A percentile compares a stretch with the other conserved stretches of the same genome.
phyloP scores from a whole-genome alignment of 106 monocot species.

The Apostasia shenzhenica region DNA sequence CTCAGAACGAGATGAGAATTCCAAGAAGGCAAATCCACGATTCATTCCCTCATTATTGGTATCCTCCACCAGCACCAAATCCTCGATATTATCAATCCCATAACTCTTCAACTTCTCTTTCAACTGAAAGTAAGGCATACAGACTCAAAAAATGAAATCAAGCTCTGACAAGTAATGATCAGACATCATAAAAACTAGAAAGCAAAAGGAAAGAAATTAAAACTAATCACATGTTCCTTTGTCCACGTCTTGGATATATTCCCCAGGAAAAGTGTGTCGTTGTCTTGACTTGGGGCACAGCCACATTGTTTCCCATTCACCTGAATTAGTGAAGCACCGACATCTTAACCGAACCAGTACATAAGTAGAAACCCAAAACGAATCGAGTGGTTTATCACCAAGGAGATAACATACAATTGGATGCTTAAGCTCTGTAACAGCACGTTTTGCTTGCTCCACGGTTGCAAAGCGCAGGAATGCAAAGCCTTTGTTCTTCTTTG shows the following conservation, averaged over 20 bases:
- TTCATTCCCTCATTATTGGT: conserved; percentile 70
- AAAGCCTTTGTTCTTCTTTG: conserved; percentile 96
- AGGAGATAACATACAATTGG: conserved; percentile 54
- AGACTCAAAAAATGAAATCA: conserved; percentile 1
- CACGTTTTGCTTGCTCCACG: conserved; percentile 84
- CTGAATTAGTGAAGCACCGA: conserved; percentile 20
- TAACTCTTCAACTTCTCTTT: conserved; percentile 70
- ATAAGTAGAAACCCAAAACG: background rate
- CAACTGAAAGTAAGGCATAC: conserved; percentile 35
- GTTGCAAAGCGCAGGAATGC: conserved; percentile 90
- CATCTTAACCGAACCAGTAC: background rate
- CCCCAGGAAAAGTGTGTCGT: conserved; percentile 84
- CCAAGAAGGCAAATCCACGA: conserved; percentile 93
- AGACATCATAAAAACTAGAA: background rate
- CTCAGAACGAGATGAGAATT: conserved; percentile 75
- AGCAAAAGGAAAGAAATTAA: conserved; percentile 3
- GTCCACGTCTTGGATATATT: conserved; percentile 96
- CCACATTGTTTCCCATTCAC: conserved; percentile 89
- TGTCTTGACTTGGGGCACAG: conserved; percentile 82
- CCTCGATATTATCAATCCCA: conserved; percentile 77
- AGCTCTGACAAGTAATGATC: background rate
- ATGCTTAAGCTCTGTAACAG: conserved; percentile 66
- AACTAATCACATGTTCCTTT: conserved; percentile 50
- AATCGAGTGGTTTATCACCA: background rate
- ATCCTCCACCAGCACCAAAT: conserved; percentile 72